Base-by-base conservation (phyloP, 495 filamentous ascomycete species). In the Penicillium cataractarum region DNA sequence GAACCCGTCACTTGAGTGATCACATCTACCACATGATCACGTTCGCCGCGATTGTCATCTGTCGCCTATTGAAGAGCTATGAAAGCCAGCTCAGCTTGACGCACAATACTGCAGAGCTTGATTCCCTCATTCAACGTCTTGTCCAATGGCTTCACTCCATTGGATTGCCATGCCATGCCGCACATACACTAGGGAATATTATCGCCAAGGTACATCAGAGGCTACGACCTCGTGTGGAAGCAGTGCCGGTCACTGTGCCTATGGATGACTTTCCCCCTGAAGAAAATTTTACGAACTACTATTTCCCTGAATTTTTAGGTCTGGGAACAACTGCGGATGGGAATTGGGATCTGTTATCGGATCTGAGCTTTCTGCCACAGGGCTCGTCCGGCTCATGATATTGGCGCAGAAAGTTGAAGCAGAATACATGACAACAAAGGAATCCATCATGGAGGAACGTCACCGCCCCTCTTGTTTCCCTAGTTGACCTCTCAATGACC, bases 1-100 rank as follows among this genome's bases (percentile, higher is more conserved):
- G 78, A 0, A 82, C 77, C 1, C 73, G 75, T 15, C 78, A 82
- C 61, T 61, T 82, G 15, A 80, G 67, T 35, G 78, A 82, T 57
- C 79, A 80, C 19, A 78, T 80, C n/a, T 82, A 82, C 60, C 78
- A 82, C 63, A 80, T 81, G 70, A 77, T 81, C 33, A 79, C 78
- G 9, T 82, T 81, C 39, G 76, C 78, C 2, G 77, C 78, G 6
- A 74, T 82, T 21, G 71, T 74, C 4, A 69, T 81, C 2, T 81
- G 77, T 29, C 72, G 78, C 31, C 55, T 82, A 6, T 53, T 79
- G 2, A 72, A 69, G 49, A 72, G 15, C 44, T 78, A 79, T 53
- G 78, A 79, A 55, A 55, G 63, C 6, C 71, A 80, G 22, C 56
- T 80, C 0, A 57, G 57, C 1, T 19, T 60, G 10, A 62, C 63